phyloP scores from a whole-genome alignment of 495 filamentous ascomycete genomes.

The Hyaloscypha hepaticicola region DNA sequence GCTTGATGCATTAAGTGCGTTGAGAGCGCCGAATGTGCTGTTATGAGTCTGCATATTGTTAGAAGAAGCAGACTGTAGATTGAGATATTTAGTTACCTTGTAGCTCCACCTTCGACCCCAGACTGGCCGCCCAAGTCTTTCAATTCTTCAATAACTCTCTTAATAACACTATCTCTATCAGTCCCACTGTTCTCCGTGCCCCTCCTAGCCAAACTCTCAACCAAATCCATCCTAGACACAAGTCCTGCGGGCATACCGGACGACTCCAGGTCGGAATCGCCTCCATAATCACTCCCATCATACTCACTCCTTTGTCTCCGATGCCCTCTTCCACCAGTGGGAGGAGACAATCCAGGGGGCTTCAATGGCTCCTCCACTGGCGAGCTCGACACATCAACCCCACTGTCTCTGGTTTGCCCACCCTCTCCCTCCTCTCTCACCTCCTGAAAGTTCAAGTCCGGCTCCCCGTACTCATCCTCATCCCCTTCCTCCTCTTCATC shows the following conservation, averaged over 20 bases:
- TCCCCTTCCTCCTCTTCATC: constrained; percentile 58
- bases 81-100: constrained; percentile 54
- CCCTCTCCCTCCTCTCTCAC: constrained; percentile 18
- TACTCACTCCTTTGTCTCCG: constrained; percentile 51
- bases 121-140: constrained; percentile 81
- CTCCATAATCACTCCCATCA: constrained; percentile 62
- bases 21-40: constrained; percentile 80
- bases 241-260: constrained; percentile 70
- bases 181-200: constrained; percentile 72
- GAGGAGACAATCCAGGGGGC: constrained; percentile 10
- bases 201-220: constrained; percentile 71
- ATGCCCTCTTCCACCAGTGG: constrained; percentile 31
- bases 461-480: constrained; percentile 54
- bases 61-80: constrained; percentile 6
- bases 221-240: constrained; percentile 71
- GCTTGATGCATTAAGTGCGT: constrained; percentile 85
- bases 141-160: constrained; percentile 68
- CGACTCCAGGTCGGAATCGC: constrained; percentile 71
- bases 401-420: constrained; percentile 27
- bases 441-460: constrained; percentile 49
- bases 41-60: constrained; percentile 65
- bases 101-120: constrained; percentile 73
- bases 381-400: constrained; percentile 28
- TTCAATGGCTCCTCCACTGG: constrained; percentile 18
- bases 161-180: constrained; percentile 64